Evolutionary conservation across 176 grass and related monocot genomes (phyloP), one percentile per base, ranked within the genome.

Genomic region (Dendrocalamus sinicus): DNA sequence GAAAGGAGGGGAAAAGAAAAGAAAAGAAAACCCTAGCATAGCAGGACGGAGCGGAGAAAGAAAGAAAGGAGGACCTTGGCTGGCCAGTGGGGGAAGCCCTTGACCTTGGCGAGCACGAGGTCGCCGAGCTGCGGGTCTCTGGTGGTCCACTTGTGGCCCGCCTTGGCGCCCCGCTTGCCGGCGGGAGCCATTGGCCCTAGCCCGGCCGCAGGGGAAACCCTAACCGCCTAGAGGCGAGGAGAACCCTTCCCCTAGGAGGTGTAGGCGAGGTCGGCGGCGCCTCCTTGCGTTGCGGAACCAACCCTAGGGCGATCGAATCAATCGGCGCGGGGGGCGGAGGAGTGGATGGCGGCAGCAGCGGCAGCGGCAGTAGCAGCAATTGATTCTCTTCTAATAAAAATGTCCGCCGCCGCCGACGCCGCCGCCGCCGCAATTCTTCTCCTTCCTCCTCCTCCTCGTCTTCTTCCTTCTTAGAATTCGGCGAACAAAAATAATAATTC

Each of bases 41-140:
- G 59, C 50, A 72, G 67, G 20, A 82, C 37, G 22, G 22, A 79
- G 16, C 13, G 15, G 35, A 44, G 80, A 52, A 5, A 35, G 50
- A 15, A 5, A 15, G 50, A 14, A 5, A n/a, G 20, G 3, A 22
- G 19, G 57, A 95, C 96, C 96, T 95, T 93, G 84, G 96, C 96
- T 5, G 96, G 96, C 96, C 96, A 99, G 20, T 66, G 7, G 12
- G 96, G 96, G 92, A 92, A 99, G 0, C 96, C 96, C 88, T 99
- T 99, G 90, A 99, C 92, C 93, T 90, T 99, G 76, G 96, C 93
- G 81, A 99, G 87, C 74, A 99, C 96, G 65, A 99, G 89, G 57
- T 99, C 96, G 23, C 93, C 96, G 26, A 94, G 86, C 74, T 83
- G 90, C 19, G 94, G 91, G 37, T 91, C 84, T 69, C 81, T 92